A percentile compares a stretch with the other conserved stretches of the same genome.
Conservation (phyloP, 1,139 yeast genomes). For the Tardiomyces blankii region DNA sequence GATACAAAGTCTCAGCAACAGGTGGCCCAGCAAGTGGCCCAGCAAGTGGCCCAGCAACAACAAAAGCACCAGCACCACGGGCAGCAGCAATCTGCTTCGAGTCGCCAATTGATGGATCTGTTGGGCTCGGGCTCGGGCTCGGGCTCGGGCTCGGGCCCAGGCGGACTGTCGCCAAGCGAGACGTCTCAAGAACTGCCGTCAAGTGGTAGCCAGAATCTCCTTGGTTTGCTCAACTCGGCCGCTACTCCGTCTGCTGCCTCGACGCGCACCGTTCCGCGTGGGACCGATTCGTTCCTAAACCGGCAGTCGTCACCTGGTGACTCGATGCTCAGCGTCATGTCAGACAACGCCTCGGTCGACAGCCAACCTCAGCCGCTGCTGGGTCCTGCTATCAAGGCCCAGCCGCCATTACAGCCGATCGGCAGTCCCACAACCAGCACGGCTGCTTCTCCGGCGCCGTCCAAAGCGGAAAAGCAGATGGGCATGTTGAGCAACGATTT, state of each 20-base stretch:
- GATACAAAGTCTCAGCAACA: no score
- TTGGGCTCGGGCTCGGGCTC: no score
- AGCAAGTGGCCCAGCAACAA: no score
- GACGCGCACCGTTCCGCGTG: background rate
- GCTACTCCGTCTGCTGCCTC: background rate
- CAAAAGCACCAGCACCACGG: no score
- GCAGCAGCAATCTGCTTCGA: background rate
- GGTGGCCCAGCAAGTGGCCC: no score
- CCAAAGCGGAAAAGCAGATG: background rate
- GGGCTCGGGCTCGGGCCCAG: no score
- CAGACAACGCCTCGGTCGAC: background rate
- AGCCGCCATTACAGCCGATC: background rate
- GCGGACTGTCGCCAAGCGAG: no score
- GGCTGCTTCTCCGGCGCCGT: background rate
- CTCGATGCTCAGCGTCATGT: background rate
- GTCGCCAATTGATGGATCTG: background rate
- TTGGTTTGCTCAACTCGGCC: background rate
- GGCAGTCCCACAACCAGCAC: background rate
- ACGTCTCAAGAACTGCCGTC: background rate
- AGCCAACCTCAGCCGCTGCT: background rate
- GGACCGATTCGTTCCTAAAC: background rate
- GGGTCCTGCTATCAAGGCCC: background rate
- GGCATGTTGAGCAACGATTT: background rate
- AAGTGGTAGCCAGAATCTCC: background rate
- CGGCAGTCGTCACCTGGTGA: background rate